Evolutionary conservation across 2,329 filamentous ascomycete genomes (phyloP), one percentile per base, ranked within the genome.

Genomic region (Leptographium procerum): DNA sequence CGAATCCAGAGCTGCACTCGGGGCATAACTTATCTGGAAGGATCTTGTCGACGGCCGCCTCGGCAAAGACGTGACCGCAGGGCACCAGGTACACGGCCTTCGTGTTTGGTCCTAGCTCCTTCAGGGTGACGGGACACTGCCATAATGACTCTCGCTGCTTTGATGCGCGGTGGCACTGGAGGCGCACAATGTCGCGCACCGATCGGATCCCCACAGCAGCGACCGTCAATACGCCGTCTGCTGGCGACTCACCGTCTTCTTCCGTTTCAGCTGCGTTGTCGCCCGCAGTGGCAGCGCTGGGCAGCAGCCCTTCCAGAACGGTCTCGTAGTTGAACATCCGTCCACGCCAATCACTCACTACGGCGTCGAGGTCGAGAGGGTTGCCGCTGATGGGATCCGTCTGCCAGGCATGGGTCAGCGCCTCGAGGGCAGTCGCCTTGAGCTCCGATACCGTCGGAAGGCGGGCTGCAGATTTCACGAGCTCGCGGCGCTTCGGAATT

Each of bases 271-370:
- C 52, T 11, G 28, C 43, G 28, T 57, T 28, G 24, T 13, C 52
- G 24, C 29, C 45, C 6, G 43, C 22, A 11, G 16, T 16, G 3
- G 33, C 26, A 4, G 48, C 40, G 29, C 36, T 24, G 36, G 53
- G 73, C 68, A 82, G 75, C 22, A 84, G 69, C 3, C 75, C 76
- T n/a, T 76, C 76, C 58, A 99, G 78, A 24, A 97, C 80, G 0
- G 90, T 85, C 69, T 97, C 91, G 73, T 97, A 97, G 69, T 96
- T 97, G 79, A 96, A 99, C 0, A 99, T 79, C 24, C 85, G 85
- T 1, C 95, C 95, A 5, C 82, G 79, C 62, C 81, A 87, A 71
- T 99, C 94, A 0, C 91, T 94, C 0, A 96, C 91, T 19, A 91
- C 82, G 5, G 88, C 87, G 51, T 83, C 76, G 61, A 77, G 65